These are phyloP conservation scores for Panaeolus cyanescens DNA, from an alignment of 768 basidiomycete species.

Conservation along the genomic window DNA sequence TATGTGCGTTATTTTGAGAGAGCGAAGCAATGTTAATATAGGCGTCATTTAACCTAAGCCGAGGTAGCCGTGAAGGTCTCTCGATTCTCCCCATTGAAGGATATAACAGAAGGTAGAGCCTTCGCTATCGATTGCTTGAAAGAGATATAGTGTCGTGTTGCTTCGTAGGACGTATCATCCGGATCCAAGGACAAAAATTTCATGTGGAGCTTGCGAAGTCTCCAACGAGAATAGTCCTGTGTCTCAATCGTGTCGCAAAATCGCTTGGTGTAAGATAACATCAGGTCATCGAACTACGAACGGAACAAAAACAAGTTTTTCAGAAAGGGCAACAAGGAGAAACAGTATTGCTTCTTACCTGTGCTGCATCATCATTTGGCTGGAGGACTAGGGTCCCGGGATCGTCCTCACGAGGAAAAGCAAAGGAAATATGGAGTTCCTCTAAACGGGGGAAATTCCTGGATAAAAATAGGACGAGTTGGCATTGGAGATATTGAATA, in stretches of 20 bases:
- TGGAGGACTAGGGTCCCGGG: background rate
- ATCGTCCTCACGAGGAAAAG: background rate
- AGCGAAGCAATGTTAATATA: background rate
- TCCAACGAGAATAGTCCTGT: background rate
- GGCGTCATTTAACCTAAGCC: background rate
- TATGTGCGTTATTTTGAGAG: background rate
- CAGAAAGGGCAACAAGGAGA: too few relatives aligned
- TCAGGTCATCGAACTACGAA: background rate
- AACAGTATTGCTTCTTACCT: too few relatives aligned
- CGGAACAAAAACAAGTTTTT: too few relatives aligned
- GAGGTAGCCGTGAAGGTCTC: conserved; percentile 1
- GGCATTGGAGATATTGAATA: conserved; percentile 4
- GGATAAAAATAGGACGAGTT: conserved; percentile 1
- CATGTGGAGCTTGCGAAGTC: background rate
- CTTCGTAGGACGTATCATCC: background rate
- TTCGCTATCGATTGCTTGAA: background rate
- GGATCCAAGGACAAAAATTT: background rate
- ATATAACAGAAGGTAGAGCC: conserved; percentile 6
- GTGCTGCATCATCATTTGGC: background rate
- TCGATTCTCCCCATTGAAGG: conserved; percentile 6
- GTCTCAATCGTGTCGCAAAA: background rate
- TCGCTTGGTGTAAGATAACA: background rate
- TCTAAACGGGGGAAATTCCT: background rate
- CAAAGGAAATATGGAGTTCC: background rate
- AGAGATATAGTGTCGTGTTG: background rate